Evolutionary conservation across 306 rosid genomes (phyloP).

Genomic region (Morella rubra): DNA sequence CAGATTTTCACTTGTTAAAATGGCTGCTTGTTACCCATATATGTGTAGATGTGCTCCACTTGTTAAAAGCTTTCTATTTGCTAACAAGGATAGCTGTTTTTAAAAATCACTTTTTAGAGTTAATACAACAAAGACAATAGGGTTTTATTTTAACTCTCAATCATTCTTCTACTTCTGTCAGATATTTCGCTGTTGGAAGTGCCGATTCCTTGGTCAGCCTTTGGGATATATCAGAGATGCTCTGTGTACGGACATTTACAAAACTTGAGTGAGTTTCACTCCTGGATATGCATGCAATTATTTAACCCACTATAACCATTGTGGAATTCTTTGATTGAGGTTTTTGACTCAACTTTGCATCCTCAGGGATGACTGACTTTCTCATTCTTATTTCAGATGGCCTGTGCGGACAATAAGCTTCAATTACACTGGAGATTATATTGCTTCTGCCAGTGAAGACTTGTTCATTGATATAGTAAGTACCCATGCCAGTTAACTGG

Average conservation of each 20-base stretch:
- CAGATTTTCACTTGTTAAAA: conserved; percentile 4
- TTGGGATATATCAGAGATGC: conserved; percentile 95
- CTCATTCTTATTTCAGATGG: conserved; percentile 56
- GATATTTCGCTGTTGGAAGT: conserved; percentile 96
- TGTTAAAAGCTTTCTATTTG: not conserved
- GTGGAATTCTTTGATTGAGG: not conserved
- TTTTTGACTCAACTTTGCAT: not conserved
- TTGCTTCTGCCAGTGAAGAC: conserved; percentile 95
- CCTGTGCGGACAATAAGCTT: conserved; percentile 95
- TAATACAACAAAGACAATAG: not conserved
- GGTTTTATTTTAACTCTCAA: not conserved
- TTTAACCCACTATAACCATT: not conserved
- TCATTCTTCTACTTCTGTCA: conserved; percentile 29
- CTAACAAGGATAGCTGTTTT: not conserved
- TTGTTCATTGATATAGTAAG: conserved; percentile 91
- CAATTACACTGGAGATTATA: conserved; percentile 79
- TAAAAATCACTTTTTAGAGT: not conserved
- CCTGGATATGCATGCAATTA: not conserved
- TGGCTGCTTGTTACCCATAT: conserved; percentile 1
- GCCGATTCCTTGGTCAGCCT: conserved; percentile 96
- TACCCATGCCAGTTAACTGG: conserved; percentile 5
- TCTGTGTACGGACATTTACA: conserved; percentile 88
- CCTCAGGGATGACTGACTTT: conserved; percentile 8
- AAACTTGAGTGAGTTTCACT: conserved; percentile 75
- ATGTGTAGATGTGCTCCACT: not conserved